phyloP scores from a whole-genome alignment of 805 yeast genomes.

The Brettanomyces bruxellensis region DNA sequence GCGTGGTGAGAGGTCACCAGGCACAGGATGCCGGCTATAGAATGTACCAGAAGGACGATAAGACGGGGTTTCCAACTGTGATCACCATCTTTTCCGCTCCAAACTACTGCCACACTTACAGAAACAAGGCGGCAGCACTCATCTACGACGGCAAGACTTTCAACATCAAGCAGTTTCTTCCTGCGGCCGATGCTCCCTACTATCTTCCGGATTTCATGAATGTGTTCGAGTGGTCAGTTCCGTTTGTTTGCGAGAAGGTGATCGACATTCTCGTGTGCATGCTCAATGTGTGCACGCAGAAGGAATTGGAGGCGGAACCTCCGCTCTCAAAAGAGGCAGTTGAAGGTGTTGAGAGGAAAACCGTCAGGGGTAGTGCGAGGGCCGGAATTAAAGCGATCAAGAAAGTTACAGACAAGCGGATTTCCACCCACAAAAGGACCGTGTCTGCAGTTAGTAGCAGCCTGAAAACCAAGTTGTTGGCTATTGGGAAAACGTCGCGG shows the following conservation, averaged over 20 bases:
- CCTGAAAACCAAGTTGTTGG: slow-evolving; percentile 73
- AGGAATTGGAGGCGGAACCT: slow-evolving; percentile 5
- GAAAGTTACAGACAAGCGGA: neutral
- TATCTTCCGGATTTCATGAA: slow-evolving; percentile 97
- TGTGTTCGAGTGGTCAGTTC: slow-evolving; percentile 93
- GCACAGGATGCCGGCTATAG: slow-evolving; percentile 96
- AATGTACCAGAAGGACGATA: slow-evolving; percentile 76
- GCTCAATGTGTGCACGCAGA: slow-evolving; percentile 52
- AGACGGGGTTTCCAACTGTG: slow-evolving; percentile 81
- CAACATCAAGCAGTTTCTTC: slow-evolving; percentile 89
- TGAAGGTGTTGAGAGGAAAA: neutral
- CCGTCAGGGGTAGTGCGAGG: neutral
- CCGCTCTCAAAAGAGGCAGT: neutral
- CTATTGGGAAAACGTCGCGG: slow-evolving; percentile 87
- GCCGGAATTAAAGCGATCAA: neutral
- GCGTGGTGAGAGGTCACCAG: slow-evolving; percentile 90
- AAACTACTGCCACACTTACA: slow-evolving; percentile 81
- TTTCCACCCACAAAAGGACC: neutral
- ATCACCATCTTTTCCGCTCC: slow-evolving; percentile 93
- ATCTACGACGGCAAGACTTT: slow-evolving; percentile 86
- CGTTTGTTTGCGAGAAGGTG: slow-evolving; percentile 93
- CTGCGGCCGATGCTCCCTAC: slow-evolving; percentile 78
- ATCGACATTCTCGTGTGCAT: slow-evolving; percentile 87
- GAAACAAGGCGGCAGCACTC: slow-evolving; percentile 88
- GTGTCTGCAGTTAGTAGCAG: slow-evolving; percentile 19